Conservation (phyloP, 805 yeast species). For the Candida insectalens region DNA sequence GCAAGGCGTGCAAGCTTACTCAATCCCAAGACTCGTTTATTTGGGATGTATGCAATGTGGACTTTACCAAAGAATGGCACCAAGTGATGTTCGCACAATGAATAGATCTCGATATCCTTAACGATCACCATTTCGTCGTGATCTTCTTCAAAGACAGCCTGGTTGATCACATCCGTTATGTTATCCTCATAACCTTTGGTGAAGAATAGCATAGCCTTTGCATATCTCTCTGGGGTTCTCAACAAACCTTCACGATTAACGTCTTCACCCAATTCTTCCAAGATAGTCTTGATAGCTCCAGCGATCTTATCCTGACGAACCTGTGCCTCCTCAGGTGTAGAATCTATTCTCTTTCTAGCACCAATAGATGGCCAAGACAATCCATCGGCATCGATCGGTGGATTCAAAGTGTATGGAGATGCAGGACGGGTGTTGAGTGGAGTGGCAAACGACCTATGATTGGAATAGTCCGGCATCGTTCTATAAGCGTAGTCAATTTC, state of each 20-base stretch:
- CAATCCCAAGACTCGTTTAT: constrained; percentile 83
- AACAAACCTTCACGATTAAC: constrained; percentile 76
- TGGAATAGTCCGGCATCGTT: constrained; percentile 22
- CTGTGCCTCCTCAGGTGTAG: constrained; percentile 51
- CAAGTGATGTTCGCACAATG: constrained; percentile 94
- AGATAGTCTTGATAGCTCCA: constrained; percentile 67
- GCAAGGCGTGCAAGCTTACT: constrained; percentile 92
- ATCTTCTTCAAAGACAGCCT: constrained; percentile 95
- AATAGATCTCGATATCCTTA: constrained; percentile 83
- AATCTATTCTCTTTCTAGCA: constrained; percentile 67
- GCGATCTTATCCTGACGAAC: constrained; percentile 73
- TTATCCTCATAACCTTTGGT: constrained; percentile 96
- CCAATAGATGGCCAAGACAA: constrained; percentile 91
- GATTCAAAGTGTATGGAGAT: constrained; percentile 71
- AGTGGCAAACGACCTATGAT: constrained; percentile 30
- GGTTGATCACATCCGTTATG: constrained; percentile 81
- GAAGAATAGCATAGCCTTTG: constrained; percentile 90
- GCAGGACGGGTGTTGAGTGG: constrained; percentile 72
- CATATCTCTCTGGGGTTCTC: constrained; percentile 94
- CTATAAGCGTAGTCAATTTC: no score
- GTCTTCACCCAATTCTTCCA: constrained; percentile 88
- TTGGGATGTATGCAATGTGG: constrained; percentile 96
- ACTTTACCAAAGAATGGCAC: constrained; percentile 97
- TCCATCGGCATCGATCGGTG: constrained; percentile 86
- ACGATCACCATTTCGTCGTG: constrained; percentile 99